Base-by-base conservation (phyloP, 306 rosid species). In the Cajanus cajan region DNA sequence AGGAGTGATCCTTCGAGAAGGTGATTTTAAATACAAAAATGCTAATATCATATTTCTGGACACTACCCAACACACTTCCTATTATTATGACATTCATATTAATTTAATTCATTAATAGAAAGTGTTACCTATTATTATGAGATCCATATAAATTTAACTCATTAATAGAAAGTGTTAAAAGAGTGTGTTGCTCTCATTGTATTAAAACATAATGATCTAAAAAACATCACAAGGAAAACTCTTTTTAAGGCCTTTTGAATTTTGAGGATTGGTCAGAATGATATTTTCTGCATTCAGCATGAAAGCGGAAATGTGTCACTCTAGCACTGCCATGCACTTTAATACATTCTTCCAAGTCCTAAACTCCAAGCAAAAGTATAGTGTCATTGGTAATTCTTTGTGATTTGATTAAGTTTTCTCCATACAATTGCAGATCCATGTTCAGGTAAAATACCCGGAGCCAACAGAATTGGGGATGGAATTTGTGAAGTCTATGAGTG, bases 381-480 rank as follows among this genome's bases (percentile, higher is more conserved):
- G 43, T 37, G 58, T 28, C 31, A 28, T 28, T 28, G 21, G 72
- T 78, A 54, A 76, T 47, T 68, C 15, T 13, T 70, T 74, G 57
- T 25, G 51, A 44, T 50, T 22, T 78, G 40, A 45, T n/a, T n/a
- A n/a, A n/a, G n/a, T n/a, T n/a, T n/a, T 81, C 44, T 80, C 33
- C 57, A 22, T 57, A 57, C 50, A 72, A 74, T 22, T 48, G 77
- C 92, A 94, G 98, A 79, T 4, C 11, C 91, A 88, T 74, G 97
- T 92, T 86, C 97, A 90, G 90, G 59, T 89, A 59, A 92, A 86
- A 86, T 86, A 84, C 71, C 97, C 84, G 1, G 93, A 82, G 83
- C 88, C 82, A 78, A 90, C 98, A 73, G 79, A 92, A 83, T 43
- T 77, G 77, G 98, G 98, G 24, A 76, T 87, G 86, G 83, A 89